Evolutionary conservation across 169 alveolate genomes (phyloP).

Genomic region (Cryptosporidium felis): DNA sequence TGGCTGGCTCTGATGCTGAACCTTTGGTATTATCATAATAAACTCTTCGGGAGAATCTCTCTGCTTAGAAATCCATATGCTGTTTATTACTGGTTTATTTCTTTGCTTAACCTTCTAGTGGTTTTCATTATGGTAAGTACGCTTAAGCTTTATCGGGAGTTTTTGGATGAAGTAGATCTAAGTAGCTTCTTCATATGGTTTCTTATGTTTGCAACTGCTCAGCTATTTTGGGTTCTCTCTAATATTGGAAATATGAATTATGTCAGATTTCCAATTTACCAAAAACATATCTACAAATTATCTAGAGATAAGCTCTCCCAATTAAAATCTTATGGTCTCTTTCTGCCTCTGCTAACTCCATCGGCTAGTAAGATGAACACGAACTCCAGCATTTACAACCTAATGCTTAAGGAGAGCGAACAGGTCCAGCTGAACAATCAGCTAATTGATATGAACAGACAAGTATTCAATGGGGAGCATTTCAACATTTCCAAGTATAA

Average conservation of each 20-base stretch:
- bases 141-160: slow-evolving; percentile 28
- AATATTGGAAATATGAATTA: slow-evolving; percentile 35
- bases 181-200: slow-evolving; percentile 30
- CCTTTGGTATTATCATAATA: slow-evolving; percentile 74
- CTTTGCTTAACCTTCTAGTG: slow-evolving; percentile 74
- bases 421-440: slow-evolving; percentile 46
- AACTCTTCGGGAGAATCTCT: slow-evolving; percentile 74
- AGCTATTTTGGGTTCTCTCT: slow-evolving; percentile 46
- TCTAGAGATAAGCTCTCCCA: slow-evolving; percentile 9
- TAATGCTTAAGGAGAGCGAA: slow-evolving; percentile 61
- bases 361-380: not conserved
- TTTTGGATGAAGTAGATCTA: slow-evolving; percentile 12
- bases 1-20: slow-evolving; percentile 63
- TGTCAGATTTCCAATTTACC: slow-evolving; percentile 57
- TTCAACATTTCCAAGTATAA: slow-evolving; percentile 15
- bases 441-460: slow-evolving; percentile 39
- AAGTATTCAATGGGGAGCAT: slow-evolving; percentile 40
- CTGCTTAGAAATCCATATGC: slow-evolving; percentile 78
- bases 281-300: slow-evolving; percentile 23
- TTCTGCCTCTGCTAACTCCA: slow-evolving; percentile 29
- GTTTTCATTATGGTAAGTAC: slow-evolving; percentile 54
- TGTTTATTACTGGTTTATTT: slow-evolving; percentile 78
- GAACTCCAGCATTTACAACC: slow-evolving; percentile 23
- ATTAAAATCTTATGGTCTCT: slow-evolving; percentile 35
- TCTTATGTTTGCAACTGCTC: slow-evolving; percentile 7